Conservation (phyloP, 495 filamentous ascomycete genomes). For the Xylaria bambusicola region DNA sequence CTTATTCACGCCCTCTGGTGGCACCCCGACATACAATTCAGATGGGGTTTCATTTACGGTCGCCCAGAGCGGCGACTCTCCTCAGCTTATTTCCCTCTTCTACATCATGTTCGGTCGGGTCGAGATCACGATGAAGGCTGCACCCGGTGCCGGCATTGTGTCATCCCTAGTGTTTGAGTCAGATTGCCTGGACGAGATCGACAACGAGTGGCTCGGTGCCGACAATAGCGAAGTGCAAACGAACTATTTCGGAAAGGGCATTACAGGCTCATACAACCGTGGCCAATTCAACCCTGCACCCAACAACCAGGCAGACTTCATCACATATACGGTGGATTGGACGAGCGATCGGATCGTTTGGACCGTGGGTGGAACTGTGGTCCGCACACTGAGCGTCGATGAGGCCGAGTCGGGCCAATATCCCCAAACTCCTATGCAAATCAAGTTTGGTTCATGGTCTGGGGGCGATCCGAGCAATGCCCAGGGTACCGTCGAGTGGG, state of each 20-base stretch:
- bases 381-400: slow-evolving; percentile 63
- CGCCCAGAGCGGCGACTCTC: slow-evolving; percentile 76
- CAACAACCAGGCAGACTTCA: slow-evolving; percentile 64
- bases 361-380: slow-evolving; percentile 71
- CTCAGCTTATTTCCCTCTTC: slow-evolving; percentile 73
- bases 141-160: slow-evolving; percentile 72
- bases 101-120: slow-evolving; percentile 86
- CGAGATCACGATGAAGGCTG: slow-evolving; percentile 69
- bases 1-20: slow-evolving; percentile 71
- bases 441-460: slow-evolving; percentile 85
- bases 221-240: slow-evolving; percentile 69
- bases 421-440: slow-evolving; percentile 87
- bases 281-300: slow-evolving; percentile 68
- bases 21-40: slow-evolving; percentile 64
- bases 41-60: slow-evolving; percentile 88
- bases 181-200: slow-evolving; percentile 91
- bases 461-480: slow-evolving; percentile 76
- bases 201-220: slow-evolving; percentile 80
- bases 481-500: slow-evolving; percentile 83
- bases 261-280: slow-evolving; percentile 70
- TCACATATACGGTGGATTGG: slow-evolving; percentile 94
- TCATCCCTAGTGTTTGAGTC: slow-evolving; percentile 86
- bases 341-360: slow-evolving; percentile 73
- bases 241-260: slow-evolving; percentile 95
- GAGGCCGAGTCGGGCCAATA: slow-evolving; percentile 68